A percentile compares a stretch with the other conserved stretches of the same genome.
These are phyloP conservation scores for Reutealis trisperma DNA, from an alignment of 345 rosid genomes.

Conservation along the genomic window DNA sequence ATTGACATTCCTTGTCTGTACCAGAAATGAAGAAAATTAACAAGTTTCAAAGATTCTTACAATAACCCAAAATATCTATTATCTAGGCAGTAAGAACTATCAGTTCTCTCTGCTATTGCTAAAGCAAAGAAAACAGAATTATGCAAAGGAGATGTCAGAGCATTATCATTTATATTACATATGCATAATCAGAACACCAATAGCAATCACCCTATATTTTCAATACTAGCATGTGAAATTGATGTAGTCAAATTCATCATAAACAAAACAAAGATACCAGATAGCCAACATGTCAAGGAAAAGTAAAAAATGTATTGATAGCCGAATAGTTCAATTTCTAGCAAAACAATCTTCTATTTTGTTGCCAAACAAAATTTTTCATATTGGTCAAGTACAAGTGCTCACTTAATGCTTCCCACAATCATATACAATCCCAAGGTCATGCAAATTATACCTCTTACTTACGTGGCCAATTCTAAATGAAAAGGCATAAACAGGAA, in stretches of 20 bases:
- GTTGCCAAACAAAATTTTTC: not conserved
- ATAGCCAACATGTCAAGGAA: not conserved
- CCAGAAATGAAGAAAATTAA: conserved; percentile 8
- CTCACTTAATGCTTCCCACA: not conserved
- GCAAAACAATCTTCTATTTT: not conserved
- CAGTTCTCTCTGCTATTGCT: not conserved
- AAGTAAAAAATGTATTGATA: not conserved
- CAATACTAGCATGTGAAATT: not conserved
- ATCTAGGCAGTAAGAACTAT: not conserved
- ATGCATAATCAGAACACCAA: not conserved
- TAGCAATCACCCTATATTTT: too few species aligned
- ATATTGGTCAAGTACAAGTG: not conserved
- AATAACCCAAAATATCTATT: not conserved
- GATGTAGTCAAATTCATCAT: not conserved
- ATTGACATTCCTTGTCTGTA: conserved; percentile 79
- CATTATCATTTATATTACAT: too few species aligned
- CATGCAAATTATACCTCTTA: not conserved
- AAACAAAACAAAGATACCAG: not conserved
- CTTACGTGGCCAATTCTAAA: not conserved
- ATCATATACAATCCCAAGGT: not conserved
- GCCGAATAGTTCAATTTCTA: not conserved
- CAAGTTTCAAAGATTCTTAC: conserved; percentile 3
- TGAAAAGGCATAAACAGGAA: not conserved
- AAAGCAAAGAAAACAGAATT: not conserved
- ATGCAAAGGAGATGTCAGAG: not conserved